Evolutionary conservation across 2,329 filamentous ascomycete genomes (phyloP).

Genomic region (Aspergillus sp.): DNA sequence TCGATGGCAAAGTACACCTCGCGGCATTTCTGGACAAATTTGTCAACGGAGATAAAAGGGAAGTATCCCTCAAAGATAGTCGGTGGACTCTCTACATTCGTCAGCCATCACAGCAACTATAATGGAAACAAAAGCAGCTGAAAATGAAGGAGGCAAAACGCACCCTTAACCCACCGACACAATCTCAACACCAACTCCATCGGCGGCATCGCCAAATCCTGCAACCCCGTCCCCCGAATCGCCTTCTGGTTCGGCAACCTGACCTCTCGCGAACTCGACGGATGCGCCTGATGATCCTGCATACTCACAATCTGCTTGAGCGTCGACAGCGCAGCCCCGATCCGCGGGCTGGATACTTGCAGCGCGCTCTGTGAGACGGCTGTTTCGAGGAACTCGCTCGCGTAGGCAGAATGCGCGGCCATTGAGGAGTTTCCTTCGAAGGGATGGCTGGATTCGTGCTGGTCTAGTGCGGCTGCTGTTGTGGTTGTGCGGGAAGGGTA

Average conservation of each 20-base stretch:
- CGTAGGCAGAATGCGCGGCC: constrained; percentile 43
- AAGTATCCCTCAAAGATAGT: constrained; percentile 21
- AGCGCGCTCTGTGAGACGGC: constrained; percentile 31
- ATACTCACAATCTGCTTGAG: constrained; percentile 34
- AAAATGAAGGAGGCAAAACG: neutral
- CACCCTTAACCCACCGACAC: constrained; percentile 30
- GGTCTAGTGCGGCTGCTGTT: constrained; percentile 13
- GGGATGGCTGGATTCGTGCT: constrained; percentile 19
- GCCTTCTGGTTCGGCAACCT: constrained; percentile 21
- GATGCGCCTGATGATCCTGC: constrained; percentile 24
- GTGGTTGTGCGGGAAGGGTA: constrained; percentile 14
- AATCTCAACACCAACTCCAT: constrained; percentile 26
- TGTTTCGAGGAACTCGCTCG: constrained; percentile 37
- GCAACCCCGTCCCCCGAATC: constrained; percentile 21
- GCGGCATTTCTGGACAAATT: constrained; percentile 35
- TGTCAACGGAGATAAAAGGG: constrained; percentile 27
- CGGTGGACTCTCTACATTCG: constrained; percentile 14
- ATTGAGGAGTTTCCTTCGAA: constrained; percentile 48
- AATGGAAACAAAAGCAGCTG: neutral
- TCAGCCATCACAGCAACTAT: too few species aligned
- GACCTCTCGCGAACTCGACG: constrained; percentile 14
- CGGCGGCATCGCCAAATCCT: constrained; percentile 31
- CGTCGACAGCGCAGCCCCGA: constrained; percentile 31
- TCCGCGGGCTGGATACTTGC: constrained; percentile 31
- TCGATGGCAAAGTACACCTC: constrained; percentile 39